A percentile compares a stretch with the other conserved stretches of the same genome.
Evolutionary conservation across 768 basidiomycete species (phyloP).

Genomic region (Agrocybe pediades): DNA sequence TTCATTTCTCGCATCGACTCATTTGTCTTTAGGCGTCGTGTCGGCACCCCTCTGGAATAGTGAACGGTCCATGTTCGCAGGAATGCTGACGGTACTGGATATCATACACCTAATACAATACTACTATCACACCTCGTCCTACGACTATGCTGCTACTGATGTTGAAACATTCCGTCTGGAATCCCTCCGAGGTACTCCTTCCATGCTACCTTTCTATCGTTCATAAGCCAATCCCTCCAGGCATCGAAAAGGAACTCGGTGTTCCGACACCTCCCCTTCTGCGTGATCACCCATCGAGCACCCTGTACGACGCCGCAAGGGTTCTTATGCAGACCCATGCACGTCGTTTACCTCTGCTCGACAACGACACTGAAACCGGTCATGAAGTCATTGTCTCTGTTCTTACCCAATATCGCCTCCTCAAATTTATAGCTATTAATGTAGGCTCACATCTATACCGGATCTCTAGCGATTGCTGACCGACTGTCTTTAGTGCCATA

Average conservation of each 20-base stretch:
- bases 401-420: slow-evolving; percentile 94
- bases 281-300: slow-evolving; percentile 83
- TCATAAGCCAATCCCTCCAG: slow-evolving; percentile 41
- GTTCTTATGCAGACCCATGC: slow-evolving; percentile 95
- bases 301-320: slow-evolving; percentile 88
- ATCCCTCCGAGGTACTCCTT: slow-evolving; percentile 74
- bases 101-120: slow-evolving; percentile 99
- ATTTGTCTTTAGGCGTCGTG: slow-evolving; percentile 73
- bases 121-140: slow-evolving; percentile 88
- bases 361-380: slow-evolving; percentile 89
- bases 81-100: slow-evolving; percentile 99
- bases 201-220: slow-evolving; percentile 4
- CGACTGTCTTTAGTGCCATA: slow-evolving; percentile 62
- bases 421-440: slow-evolving; percentile 98
- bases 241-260: slow-evolving; percentile 90
- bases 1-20: slow-evolving; percentile 11
- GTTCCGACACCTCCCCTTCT: slow-evolving; percentile 92
- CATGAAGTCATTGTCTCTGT: slow-evolving; percentile 96
- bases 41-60: slow-evolving; percentile 99
- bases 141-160: slow-evolving; percentile 84
- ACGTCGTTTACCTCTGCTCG: slow-evolving; percentile 90
- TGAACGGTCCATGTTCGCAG: slow-evolving; percentile 88
- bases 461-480: slow-evolving; percentile 11
- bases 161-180: slow-evolving; percentile 93
- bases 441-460: slow-evolving; percentile 43